Conservation (phyloP, 306 rosid species). For the Lathyrus sativus region DNA sequence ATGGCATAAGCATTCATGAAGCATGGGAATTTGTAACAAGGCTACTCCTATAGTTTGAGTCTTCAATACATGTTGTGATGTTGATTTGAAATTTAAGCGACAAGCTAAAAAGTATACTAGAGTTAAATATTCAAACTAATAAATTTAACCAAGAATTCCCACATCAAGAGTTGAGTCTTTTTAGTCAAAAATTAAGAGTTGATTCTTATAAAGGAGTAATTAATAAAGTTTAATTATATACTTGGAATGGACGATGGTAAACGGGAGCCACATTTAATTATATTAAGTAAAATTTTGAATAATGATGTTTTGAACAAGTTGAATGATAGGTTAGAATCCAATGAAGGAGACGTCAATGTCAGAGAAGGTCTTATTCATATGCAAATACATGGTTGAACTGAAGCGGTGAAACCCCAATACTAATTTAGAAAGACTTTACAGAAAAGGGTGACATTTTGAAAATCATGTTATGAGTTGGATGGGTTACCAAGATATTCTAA, state of each 20-base stretch:
- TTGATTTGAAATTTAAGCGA: conserved; percentile 4
- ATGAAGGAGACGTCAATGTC: neutral
- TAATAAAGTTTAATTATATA: too few relatives aligned
- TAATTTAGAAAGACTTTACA: conserved; percentile 6
- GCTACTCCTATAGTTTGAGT: neutral
- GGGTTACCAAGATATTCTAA: conserved; percentile 32
- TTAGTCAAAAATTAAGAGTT: too few relatives aligned
- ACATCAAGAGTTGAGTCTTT: too few relatives aligned
- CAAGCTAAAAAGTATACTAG: neutral
- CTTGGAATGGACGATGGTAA: neutral
- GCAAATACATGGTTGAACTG: conserved; percentile 10
- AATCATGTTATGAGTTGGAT: conserved; percentile 33
- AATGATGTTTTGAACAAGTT: conserved; percentile 12
- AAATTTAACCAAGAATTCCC: too few relatives aligned
- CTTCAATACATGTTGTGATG: neutral
- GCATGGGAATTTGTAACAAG: conserved; percentile 3
- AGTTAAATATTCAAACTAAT: too few relatives aligned
- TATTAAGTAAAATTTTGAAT: too few relatives aligned
- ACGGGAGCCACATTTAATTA: neutral
- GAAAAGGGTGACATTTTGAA: neutral
- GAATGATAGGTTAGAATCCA: conserved; percentile 20
- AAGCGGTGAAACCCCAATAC: conserved; percentile 30
- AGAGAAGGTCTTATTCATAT: neutral
- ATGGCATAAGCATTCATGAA: conserved; percentile 8
- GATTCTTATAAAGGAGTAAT: too few relatives aligned